Evolutionary conservation across 352 stramenopile species (phyloP), one percentile per base, ranked within the genome.

Genomic region (Bremia lactucae): DNA sequence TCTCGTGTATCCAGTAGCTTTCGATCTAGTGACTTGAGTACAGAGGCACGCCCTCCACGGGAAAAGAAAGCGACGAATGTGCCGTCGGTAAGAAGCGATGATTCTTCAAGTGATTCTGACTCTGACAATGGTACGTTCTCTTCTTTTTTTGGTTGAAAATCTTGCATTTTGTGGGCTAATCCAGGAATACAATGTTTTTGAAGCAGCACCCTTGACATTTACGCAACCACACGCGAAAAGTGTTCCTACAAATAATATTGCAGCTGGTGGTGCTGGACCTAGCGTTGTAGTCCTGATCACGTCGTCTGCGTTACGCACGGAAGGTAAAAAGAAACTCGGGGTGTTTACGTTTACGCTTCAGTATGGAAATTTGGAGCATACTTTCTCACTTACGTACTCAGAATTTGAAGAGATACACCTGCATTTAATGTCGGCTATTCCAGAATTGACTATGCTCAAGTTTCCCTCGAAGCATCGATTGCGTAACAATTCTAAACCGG

Each of bases 381-480:
- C 39, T 18, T 77, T 88, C 40, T 64, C 66, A 11, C 60, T 66
- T 21, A 85, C 69, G 13, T 91, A 87, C 52, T 51, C 71, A 25
- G 70, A 89, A 33, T 78, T 86, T 35, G 72, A 87, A 41, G 68
- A 65, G 16, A 84, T 85, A 15, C 76, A 91, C 36, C 36, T 54
- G n/a, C 66, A 68, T 0, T 33, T 91, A 31, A 40, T 36, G 8
- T 40, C 46, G 2, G 70, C 68, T 21, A 62, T 65, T 23, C 19
- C 54, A 2, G 39, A 22, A 4, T 47, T 54, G 5, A 39, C 37
- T 11, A 49, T 87, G 21, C 79, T 76, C 2, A 91, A 87, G 39
- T 87, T 91, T 37, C 79, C 79, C 10, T 77, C 76, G 0, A 91
- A 87, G 42, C 76, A 91, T 34, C 56, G 63, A 13, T 47, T 81